Base-by-base conservation (phyloP, 371 early-diverging fungal genomes). In the Mortierella sp. region DNA sequence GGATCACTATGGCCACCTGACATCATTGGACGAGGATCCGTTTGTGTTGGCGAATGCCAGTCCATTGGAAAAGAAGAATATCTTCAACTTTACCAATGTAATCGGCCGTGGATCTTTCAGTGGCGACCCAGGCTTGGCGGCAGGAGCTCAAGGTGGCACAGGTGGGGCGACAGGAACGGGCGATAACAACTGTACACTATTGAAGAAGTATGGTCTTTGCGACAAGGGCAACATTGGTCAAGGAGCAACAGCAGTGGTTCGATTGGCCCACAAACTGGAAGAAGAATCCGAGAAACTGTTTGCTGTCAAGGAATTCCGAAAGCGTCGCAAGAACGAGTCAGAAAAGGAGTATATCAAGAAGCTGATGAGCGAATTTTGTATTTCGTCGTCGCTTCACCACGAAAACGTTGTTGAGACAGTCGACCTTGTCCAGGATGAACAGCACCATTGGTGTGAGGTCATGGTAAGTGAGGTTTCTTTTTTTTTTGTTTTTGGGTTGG, bases 251-350 rank as follows among this genome's bases (percentile, higher is more conserved):
- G 97, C 96, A 0, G 90, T 96, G 1, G 96, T 97, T 40, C 89
- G 93, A 40, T 82, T 98, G 7, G 93, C 92, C 13, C 94, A 93
- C 63, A 84, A 88, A 67, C 71, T 79, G 57, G 27, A 67, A 6
- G 73, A 79, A 8, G 80, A 62, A 50, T 67, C 81, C 44, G 90
- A 91, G 52, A 92, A 89, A 74, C 80, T 92, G 54, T 96, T 87
- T 76, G 97, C 96, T 3, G 88, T 96, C 73, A 97, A 97, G 67
- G 93, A 94, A 57, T 97, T 96, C 80, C 87, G 95, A 71, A 94
- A 94, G 68, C 87, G 92, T 49, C 83, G 90, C 57, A 90, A 92
- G 73, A 83, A 91, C 68, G 95, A 96, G 83, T 79, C 90, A 2
- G 90, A 95, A 81, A 90, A 91, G 64, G 93, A 93, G 60, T 98